Evolutionary conservation across 192 early-diverging fungal genomes (phyloP), one percentile per base, ranked within the genome.

Genomic region (Backusella sp.): DNA sequence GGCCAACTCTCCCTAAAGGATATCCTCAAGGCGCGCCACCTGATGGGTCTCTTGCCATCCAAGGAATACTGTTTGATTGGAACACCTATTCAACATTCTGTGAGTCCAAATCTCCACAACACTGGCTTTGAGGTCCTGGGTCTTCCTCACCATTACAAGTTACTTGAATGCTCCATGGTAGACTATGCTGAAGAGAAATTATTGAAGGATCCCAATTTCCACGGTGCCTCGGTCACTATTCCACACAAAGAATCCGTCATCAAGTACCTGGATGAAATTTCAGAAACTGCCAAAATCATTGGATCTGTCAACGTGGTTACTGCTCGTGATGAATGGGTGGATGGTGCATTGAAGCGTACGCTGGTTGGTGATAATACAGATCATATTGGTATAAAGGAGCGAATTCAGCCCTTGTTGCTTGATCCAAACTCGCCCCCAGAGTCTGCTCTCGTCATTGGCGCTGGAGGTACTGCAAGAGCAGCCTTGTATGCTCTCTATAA

Each of bases 281-380:
- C 92, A 6, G 91, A 91, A 9, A 91, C 91, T 17, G 97, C 94
- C 34, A 85, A 88, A 72, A 80, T 82, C 23, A 98, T 99, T 81
- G 97, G 98, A 17, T 95, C 97, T 1, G 93, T 98, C 72, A 99
- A 99, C 81, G 97, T 97, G 0, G 76, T 99, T n/a, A 81, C 89
- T 62, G 83, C 84, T 14, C 74, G 76, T 30, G 67, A 74, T 66
- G 52, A 77, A 12, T 66, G 72, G 5, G 80, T 79, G 17, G 72
- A 81, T 56, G 78, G 74, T 11, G 37, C 76, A 26, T 35, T 68
- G 34, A 77, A 82, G 21, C 77, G 82, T 11, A 53, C 72, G 35
- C 80, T 97, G 0, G 42, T 90, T 23, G 98, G 98, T 23, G 96
- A 97, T 72, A 99, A 99, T 83, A 99, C 98, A 26, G 98, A 99